Evolutionary conservation across 371 early-diverging fungal species (phyloP).

Genomic region (Lichtheimia ramosa): DNA sequence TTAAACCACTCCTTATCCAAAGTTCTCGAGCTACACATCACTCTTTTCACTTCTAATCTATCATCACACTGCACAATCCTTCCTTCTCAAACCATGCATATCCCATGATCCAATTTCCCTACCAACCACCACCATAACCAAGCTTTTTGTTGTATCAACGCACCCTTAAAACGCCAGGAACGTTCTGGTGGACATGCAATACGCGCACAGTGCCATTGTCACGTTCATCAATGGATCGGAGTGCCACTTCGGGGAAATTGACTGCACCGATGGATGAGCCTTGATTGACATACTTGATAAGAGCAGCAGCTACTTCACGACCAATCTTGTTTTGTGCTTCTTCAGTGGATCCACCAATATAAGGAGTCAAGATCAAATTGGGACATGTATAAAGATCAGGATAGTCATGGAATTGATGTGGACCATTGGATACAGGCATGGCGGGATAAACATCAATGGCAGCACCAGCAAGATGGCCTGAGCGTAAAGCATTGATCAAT

Average conservation of each 20-base stretch:
- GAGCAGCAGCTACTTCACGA: conserved; percentile 83
- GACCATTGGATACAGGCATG: conserved; percentile 91
- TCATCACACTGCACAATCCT: no score
- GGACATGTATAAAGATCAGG: conserved; percentile 81
- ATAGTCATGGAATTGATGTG: conserved; percentile 58
- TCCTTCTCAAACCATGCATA: no score
- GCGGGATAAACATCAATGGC: conserved; percentile 96
- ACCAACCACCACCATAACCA: no score
- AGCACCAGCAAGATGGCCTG: conserved; percentile 92
- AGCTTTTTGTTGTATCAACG: background rate
- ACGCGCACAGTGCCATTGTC: conserved; percentile 81
- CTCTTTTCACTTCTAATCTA: no score
- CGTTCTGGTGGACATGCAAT: conserved; percentile 92
- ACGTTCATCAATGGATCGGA: conserved; percentile 72
- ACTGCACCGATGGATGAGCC: conserved; percentile 91
- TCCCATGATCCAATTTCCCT: no score
- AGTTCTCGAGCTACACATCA: no score
- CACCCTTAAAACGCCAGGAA: conserved; percentile 87
- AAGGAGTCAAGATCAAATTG: conserved; percentile 94
- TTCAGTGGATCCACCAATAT: conserved; percentile 98
- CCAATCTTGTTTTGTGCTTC: conserved; percentile 98
- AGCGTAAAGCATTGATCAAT: conserved; percentile 79
- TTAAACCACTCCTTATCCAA: no score
- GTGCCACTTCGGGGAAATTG: conserved; percentile 93
- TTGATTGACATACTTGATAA: conserved; percentile 80